Percentiles rank a stretch among this genome's conserved stretches.
Evolutionary conservation across 495 filamentous ascomycete species (phyloP).

Genomic region (Astrocystis sublimbata): DNA sequence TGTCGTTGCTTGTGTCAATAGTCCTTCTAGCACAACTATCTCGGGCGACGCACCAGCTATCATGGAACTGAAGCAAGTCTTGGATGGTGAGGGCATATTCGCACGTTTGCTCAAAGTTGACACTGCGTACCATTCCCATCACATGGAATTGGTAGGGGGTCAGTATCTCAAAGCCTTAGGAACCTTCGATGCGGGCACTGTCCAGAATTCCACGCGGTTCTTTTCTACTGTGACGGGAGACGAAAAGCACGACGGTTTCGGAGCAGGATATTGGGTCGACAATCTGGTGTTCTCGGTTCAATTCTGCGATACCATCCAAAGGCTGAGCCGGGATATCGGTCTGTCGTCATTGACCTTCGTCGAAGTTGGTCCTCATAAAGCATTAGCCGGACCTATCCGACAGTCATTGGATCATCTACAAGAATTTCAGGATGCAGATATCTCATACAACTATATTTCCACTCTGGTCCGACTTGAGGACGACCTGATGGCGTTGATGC

Average conservation of each 20-base stretch:
- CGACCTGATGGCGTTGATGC: neutral
- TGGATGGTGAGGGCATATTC: neutral
- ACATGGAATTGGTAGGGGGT: constrained; percentile 41
- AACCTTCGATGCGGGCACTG: neutral
- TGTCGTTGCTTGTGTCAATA: constrained; percentile 52
- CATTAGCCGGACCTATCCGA: neutral
- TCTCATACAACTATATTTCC: neutral
- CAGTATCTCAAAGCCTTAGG: neutral
- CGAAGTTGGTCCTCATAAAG: neutral
- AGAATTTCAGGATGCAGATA: neutral
- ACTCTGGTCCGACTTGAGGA: neutral
- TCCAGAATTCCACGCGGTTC: neutral
- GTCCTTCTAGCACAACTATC: constrained; percentile 47
- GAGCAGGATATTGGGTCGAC: neutral
- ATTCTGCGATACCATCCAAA: neutral
- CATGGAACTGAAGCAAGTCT: constrained; percentile 18
- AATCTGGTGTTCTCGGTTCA: neutral
- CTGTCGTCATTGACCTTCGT: neutral
- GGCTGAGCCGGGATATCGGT: neutral
- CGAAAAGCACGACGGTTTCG: neutral
- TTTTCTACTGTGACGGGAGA: neutral
- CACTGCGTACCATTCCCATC: constrained; percentile 47
- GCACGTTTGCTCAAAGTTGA: constrained; percentile 37
- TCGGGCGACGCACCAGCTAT: constrained; percentile 46
- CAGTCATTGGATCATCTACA: neutral